Conservation (phyloP, 805 yeast genomes). For the Teunomyces panamensis region DNA sequence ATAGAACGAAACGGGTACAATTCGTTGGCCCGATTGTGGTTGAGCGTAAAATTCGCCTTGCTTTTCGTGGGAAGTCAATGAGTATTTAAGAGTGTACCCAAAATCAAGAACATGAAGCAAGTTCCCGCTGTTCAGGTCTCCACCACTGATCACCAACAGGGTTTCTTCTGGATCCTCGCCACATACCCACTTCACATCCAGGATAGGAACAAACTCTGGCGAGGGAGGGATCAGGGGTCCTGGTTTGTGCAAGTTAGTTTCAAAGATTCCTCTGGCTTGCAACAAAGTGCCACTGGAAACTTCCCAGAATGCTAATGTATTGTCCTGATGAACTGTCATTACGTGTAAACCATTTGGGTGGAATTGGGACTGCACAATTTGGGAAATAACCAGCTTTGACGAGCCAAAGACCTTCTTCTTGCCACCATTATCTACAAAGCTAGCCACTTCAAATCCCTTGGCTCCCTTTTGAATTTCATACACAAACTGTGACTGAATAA, state of each 20-base stretch:
- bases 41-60: slow-evolving; percentile 75
- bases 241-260: slow-evolving; percentile 60
- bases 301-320: slow-evolving; percentile 91
- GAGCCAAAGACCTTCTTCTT: slow-evolving; percentile 40
- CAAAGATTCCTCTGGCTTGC: slow-evolving; percentile 70
- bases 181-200: slow-evolving; percentile 72
- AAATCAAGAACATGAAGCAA: slow-evolving; percentile 59
- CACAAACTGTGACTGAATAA: slow-evolving; percentile 52
- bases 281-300: slow-evolving; percentile 70
- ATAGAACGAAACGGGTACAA: slow-evolving; percentile 24
- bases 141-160: slow-evolving; percentile 67
- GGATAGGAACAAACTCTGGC: slow-evolving; percentile 38
- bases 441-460: slow-evolving; percentile 50
- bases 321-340: slow-evolving; percentile 76
- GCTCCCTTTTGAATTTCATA: slow-evolving; percentile 67
- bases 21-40: slow-evolving; percentile 45
- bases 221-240: slow-evolving; percentile 24
- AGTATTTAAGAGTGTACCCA: slow-evolving; percentile 75
- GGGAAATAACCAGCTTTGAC: slow-evolving; percentile 31
- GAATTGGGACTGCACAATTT: slow-evolving; percentile 57
- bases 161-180: slow-evolving; percentile 79
- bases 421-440: slow-evolving; percentile 32
- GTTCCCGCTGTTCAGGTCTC: slow-evolving; percentile 41
- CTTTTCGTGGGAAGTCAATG: slow-evolving; percentile 77
- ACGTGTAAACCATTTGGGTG: slow-evolving; percentile 93